Conservation (phyloP, 2,329 filamentous ascomycete species). For the Botrytis tulipae region DNA sequence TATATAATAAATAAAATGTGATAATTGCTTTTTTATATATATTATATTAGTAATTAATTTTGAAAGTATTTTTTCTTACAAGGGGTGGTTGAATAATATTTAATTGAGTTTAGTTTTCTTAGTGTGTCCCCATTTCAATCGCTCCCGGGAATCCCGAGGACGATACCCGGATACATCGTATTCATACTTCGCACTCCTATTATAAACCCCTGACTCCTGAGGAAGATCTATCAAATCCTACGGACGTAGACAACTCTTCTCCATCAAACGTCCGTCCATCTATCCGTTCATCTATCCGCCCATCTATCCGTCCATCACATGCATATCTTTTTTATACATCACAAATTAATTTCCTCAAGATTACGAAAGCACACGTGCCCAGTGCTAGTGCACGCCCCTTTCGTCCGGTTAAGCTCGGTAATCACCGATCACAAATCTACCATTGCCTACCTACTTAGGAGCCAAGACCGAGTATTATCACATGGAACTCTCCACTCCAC, state of each 20-base stretch:
- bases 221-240: neutral
- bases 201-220: neutral
- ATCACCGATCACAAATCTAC: neutral
- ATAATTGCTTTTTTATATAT: too few species aligned
- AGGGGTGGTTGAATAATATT: too few species aligned
- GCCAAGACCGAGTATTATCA: neutral
- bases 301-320: neutral
- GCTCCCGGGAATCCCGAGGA: neutral
- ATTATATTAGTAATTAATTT: too few species aligned
- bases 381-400: neutral
- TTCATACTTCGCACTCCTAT: neutral
- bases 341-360: neutral
- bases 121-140: too few species aligned
- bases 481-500: neutral
- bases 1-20: too few species aligned
- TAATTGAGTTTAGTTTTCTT: too few species aligned
- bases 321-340: neutral
- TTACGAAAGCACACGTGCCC: neutral
- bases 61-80: too few species aligned
- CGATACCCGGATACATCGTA: neutral
- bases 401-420: slow-evolving; percentile 6
- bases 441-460: neutral
- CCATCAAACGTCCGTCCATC: neutral
- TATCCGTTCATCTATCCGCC: neutral
- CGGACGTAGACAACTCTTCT: neutral